These are phyloP conservation scores for Eragrostis curvula DNA, from an alignment of 176 grass and related monocot species.

Conservation along the genomic window DNA sequence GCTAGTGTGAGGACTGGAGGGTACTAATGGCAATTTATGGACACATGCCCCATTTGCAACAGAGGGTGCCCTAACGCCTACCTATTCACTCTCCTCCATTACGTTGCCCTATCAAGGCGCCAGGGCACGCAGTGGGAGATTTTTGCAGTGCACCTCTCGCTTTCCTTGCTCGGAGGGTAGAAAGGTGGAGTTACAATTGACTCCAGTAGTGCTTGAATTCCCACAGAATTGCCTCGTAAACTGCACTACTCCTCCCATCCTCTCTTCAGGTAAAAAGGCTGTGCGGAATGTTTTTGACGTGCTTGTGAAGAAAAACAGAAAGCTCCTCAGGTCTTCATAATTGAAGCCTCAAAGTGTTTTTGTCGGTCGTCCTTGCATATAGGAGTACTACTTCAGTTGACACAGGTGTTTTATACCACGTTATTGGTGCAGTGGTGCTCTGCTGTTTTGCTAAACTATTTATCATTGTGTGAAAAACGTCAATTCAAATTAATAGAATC, in stretches of 20 bases:
- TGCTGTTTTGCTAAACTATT: neutral
- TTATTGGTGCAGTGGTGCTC: too few species aligned
- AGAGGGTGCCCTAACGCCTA: slow-evolving; percentile 46
- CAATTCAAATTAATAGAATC: neutral
- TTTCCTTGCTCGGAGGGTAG: slow-evolving; percentile 16
- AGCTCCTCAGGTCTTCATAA: neutral
- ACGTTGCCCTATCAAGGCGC: slow-evolving; percentile 31
- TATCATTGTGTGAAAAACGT: neutral
- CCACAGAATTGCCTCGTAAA: slow-evolving; percentile 45
- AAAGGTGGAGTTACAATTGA: slow-evolving; percentile 30
- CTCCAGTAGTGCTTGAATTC: slow-evolving; percentile 49
- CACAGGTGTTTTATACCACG: neutral
- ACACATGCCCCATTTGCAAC: slow-evolving; percentile 67
- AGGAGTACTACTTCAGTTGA: neutral
- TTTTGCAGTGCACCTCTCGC: slow-evolving; percentile 29
- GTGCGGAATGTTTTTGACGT: slow-evolving; percentile 42
- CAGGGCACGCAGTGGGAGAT: slow-evolving; percentile 34
- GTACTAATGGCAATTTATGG: slow-evolving; percentile 77
- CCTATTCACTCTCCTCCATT: slow-evolving; percentile 38
- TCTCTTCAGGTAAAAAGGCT: neutral
- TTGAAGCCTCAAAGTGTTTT: neutral
- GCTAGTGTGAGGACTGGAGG: slow-evolving; percentile 22
- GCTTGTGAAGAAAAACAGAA: neutral
- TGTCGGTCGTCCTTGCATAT: neutral
- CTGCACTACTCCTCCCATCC: slow-evolving; percentile 4